phyloP scores from a whole-genome alignment of 306 rosid species.

The Acacia melanoxylon region DNA sequence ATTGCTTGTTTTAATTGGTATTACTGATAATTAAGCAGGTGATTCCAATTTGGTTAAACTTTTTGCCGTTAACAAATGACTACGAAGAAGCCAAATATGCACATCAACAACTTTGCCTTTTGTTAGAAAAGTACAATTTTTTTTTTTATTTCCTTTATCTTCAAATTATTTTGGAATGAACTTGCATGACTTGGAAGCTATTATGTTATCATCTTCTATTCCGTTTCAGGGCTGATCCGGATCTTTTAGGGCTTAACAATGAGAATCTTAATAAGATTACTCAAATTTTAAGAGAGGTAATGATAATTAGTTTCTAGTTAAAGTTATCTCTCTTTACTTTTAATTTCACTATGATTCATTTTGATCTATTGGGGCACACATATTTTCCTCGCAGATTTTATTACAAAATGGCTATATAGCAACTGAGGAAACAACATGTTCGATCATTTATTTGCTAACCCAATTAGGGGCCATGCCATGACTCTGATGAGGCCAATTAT shows the following conservation, averaged over 20 bases:
- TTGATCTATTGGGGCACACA: background rate
- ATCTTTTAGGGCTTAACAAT: constrained; percentile 33
- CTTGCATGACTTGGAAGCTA: background rate
- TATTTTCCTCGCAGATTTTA: constrained; percentile 28
- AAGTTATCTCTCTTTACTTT: background rate
- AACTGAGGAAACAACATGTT: constrained; percentile 15
- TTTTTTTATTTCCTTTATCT: background rate
- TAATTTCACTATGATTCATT: background rate
- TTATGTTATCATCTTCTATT: background rate
- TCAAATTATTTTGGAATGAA: background rate
- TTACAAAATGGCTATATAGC: background rate
- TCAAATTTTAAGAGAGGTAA: constrained; percentile 16
- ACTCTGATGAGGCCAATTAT: constrained; percentile 5
- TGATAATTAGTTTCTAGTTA: background rate
- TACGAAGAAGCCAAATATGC: constrained; percentile 12
- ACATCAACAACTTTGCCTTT: constrained; percentile 12
- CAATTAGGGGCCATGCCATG: background rate
- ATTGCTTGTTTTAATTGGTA: background rate
- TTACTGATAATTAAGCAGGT: constrained; percentile 20
- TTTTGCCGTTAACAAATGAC: constrained; percentile 27
- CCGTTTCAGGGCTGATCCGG: constrained; percentile 20
- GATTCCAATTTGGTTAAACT: constrained; percentile 28
- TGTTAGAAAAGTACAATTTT: constrained; percentile 22
- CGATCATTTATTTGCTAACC: background rate
- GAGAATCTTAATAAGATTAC: constrained; percentile 14